These are phyloP conservation scores for Bjerkandera adusta DNA, from an alignment of 1,284 basidiomycete genomes.

Conservation along the genomic window DNA sequence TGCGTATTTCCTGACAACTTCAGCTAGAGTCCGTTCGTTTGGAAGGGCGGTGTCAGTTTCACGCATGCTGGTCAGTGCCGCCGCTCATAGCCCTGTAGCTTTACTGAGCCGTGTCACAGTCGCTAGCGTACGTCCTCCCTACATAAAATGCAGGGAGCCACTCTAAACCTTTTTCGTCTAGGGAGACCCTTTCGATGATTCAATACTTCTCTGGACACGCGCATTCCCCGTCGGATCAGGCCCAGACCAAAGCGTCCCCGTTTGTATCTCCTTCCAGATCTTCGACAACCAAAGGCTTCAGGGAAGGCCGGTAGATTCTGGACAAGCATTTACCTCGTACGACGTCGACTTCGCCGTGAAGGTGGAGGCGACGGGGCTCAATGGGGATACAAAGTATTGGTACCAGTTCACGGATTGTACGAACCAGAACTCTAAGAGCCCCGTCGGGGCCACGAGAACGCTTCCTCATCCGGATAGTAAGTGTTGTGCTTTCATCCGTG, in stretches of 20 bases:
- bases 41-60: constrained; percentile 54
- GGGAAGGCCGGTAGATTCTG: constrained; percentile 42
- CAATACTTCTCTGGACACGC: constrained; percentile 63
- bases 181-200: constrained; percentile 62
- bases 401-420: constrained; percentile 62
- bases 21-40: constrained; percentile 46
- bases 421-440: constrained; percentile 42
- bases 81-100: background rate
- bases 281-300: constrained; percentile 35
- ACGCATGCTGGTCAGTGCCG: constrained; percentile 46
- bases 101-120: constrained; percentile 26
- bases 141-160: background rate
- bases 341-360: constrained; percentile 69
- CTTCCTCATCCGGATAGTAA: constrained; percentile 44
- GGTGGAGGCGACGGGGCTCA: constrained; percentile 53
- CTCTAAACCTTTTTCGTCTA: constrained; percentile 18
- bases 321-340: constrained; percentile 55
- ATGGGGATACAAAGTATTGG: constrained; percentile 57
- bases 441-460: constrained; percentile 50
- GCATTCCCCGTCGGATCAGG: constrained; percentile 40
- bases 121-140: constrained; percentile 28
- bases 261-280: constrained; percentile 56
- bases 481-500: too few relatives aligned
- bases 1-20: background rate
- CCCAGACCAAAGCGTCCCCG: constrained; percentile 55